Evolutionary conservation across 2,329 filamentous ascomycete species (phyloP).

Genomic region (Paecilomyces sp.): DNA sequence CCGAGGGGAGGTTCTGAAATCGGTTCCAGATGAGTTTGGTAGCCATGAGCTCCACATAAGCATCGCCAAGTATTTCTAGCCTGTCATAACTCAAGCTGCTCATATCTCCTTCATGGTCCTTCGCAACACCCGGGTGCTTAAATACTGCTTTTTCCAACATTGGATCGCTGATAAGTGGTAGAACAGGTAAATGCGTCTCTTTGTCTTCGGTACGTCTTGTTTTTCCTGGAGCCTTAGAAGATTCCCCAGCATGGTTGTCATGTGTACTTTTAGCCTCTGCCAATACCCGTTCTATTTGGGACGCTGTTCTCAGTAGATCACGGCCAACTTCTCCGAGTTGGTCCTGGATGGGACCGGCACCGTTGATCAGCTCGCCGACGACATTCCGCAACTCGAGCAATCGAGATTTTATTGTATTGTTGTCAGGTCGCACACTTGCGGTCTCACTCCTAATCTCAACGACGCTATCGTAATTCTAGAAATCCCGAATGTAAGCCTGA

Average conservation of each 20-base stretch:
- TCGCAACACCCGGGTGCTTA: slow-evolving; percentile 52
- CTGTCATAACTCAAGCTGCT: slow-evolving; percentile 61
- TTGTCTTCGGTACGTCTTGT: neutral
- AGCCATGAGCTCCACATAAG: slow-evolving; percentile 72
- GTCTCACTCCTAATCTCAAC: neutral
- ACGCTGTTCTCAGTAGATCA: slow-evolving; percentile 12
- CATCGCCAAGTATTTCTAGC: slow-evolving; percentile 84
- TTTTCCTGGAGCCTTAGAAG: neutral
- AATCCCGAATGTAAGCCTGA: neutral
- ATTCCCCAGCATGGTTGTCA: neutral
- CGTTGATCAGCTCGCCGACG: slow-evolving; percentile 13
- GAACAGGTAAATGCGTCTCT: slow-evolving; percentile 12
- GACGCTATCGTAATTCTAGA: neutral
- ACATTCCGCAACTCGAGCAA: slow-evolving; percentile 13
- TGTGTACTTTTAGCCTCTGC: neutral
- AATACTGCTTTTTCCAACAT: slow-evolving; percentile 58
- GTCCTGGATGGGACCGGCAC: slow-evolving; percentile 7
- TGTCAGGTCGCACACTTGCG: slow-evolving; percentile 2
- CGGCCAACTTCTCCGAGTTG: slow-evolving; percentile 7
- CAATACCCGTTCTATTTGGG: slow-evolving; percentile 15
- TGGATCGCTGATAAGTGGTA: slow-evolving; percentile 56
- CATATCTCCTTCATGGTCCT: slow-evolving; percentile 12
- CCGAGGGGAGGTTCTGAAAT: slow-evolving; percentile 59
- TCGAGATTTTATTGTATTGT: slow-evolving; percentile 8
- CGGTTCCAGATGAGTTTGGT: slow-evolving; percentile 67